Base-by-base conservation (phyloP, 108 stramenopile species). In the Skeletonema menzelii region DNA sequence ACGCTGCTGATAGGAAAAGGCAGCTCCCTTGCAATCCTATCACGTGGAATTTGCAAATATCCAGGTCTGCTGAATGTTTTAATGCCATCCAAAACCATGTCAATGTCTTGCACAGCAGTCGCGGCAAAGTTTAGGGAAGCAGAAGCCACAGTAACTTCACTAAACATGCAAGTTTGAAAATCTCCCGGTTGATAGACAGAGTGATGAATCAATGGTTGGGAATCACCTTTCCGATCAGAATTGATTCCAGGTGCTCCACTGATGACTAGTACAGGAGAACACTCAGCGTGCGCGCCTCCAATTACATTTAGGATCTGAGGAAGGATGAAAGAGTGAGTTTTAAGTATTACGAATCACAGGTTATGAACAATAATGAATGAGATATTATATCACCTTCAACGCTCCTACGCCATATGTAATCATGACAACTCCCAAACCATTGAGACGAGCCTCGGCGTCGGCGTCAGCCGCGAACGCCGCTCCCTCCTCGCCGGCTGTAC, bases 401-500 rank as follows among this genome's bases (percentile, higher is more conserved):
- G 59, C 59, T 2, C 59, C 59, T 12, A 59, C 59, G 6, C 59
- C 59, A 17, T 59, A 59, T 15, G 59, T 59, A 6, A 59, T 40
- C 34, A 59, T 31, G 5, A 31, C 30, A 0, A 59, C 59, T 6
- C 59, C 59, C 15, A 59, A n/a, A 15, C 59, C 59, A 31, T 40
- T 40, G 34, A 59, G 30, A 15, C 59, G n/a, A 17, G 59, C 59
- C 12, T n/a, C n/a, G n/a, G n/a, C n/a, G n/a, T 59, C 59, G 14
- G 59, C 59, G 30, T 59, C 59, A 40, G 59, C 59, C 4, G 59
- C 59, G 12, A 59, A 59, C 2, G 34, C 59, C 3, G 59, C 59
- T 38, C 59, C 59, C 17, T 59, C 59, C 30, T 59, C 59, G 3
- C 59, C 59, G 59, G 59, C 59, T 3, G 59, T 59, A 4, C n/a